Evolutionary conservation across 352 stramenopile genomes (phyloP).

Genomic region (Aphanomyces euteiches): DNA sequence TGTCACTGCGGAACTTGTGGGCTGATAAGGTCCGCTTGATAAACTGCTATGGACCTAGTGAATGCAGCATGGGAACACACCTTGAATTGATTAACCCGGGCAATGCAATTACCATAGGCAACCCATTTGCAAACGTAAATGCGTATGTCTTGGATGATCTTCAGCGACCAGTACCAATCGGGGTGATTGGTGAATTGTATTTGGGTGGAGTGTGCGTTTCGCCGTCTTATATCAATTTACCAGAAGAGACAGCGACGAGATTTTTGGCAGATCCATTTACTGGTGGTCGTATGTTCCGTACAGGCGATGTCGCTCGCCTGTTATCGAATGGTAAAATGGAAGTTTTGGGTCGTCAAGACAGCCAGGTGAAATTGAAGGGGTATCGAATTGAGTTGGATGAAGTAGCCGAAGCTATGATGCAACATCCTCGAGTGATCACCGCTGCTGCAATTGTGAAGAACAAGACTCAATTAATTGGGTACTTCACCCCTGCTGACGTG

Average conservation of each 20-base stretch:
- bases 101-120: neutral
- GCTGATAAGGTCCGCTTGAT: neutral
- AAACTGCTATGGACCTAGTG: constrained; percentile 11
- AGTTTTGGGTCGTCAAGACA: constrained; percentile 63
- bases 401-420: constrained; percentile 60
- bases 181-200: constrained; percentile 1
- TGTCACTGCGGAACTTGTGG: neutral
- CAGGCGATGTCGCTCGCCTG: constrained; percentile 88
- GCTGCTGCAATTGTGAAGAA: constrained; percentile 45
- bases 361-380: constrained; percentile 77
- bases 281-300: constrained; percentile 88
- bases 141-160: neutral
- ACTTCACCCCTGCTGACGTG: constrained; percentile 81
- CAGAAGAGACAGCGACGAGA: neutral
- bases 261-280: constrained; percentile 54
- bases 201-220: constrained; percentile 5
- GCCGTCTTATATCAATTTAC: neutral
- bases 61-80: neutral
- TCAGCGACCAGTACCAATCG: neutral
- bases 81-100: neutral
- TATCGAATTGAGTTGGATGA: constrained; percentile 81
- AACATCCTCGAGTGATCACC: constrained; percentile 39
- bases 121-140: neutral
- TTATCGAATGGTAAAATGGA: constrained; percentile 89
- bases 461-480: constrained; percentile 88